Base-by-base conservation (phyloP, 2,329 filamentous ascomycete species). In the Nemania abortiva region DNA sequence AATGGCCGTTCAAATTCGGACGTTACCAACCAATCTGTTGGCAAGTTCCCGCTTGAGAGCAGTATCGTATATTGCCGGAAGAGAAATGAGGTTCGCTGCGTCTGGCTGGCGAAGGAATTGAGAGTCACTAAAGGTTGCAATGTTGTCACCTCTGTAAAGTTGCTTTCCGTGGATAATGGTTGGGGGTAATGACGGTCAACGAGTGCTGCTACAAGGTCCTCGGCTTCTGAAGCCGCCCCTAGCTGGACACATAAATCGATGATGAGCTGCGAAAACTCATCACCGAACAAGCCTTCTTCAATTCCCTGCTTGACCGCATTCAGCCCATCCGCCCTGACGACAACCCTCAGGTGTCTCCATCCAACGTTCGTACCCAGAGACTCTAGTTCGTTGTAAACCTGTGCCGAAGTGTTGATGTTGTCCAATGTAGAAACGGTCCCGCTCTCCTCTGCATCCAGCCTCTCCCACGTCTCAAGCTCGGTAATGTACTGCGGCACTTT, bases 341-440 rank as follows among this genome's bases (percentile, higher is more conserved):
- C 78, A 2, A 75, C 73, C 56, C 82, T 79, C 1, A 88, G 79
- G 66, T 84, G 81, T 63, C 75, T 82, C 83, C 85, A 87, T 15
- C 85, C 85, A 34, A 75, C 69, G 1, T 77, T 77, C 1, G 79
- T 76, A 7, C 84, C 83, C 2, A 86, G 73, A 2, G 77, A 71
- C 71, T 88, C 85, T 18, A 88, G 72, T 18, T 87, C 82, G 53
- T 82, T 79, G 70, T 88, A 88, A 24, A 87, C 79, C 3, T 83
- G 79, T 15, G 80, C 78, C 0, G 84, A 83, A 5, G 83, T 78
- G 52, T 83, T 75, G 20, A 81, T 77, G 6, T 75, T 75, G n/a
- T 80, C 75, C 18, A 81, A 72, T 0, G 76, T 76, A 11, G 79
- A 79, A 18, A 77, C 73, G 0, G 79, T 80, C 2, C 82, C 83